Base-by-base conservation (phyloP, 805 yeast species). In the Candida boleticola region DNA sequence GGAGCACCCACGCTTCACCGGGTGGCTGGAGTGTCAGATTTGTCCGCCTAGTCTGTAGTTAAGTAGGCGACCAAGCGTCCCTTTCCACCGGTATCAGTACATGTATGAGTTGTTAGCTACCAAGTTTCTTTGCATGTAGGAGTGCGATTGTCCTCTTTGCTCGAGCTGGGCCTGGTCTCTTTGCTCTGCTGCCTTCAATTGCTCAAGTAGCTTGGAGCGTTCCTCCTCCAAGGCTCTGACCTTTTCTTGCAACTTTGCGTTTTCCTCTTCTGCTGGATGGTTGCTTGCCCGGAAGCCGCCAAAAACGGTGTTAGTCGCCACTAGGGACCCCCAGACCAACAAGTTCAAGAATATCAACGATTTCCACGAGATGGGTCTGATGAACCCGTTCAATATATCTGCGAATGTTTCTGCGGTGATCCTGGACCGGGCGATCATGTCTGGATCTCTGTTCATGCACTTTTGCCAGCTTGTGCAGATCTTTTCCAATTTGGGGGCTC, bases 381-480 rank as follows among this genome's bases (percentile, higher is more conserved):
- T 63, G 53, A 88, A 88, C 1, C 89, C 80, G 61, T 89, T 85
- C 35, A 89, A 67, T 5, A 87, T 85, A 47, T 85, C 92, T 1
- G 95, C 95, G 51, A 88, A 73, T 0, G 92, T 83, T 56, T 83
- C 89, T 0, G 95, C 95, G 36, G 89, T 81, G 42, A 89, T 74
- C 46, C 73, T 74, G 1, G 92, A 85, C 37, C 80, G 74, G 3
- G 87, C 90, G 10, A 82, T 73, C 59, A 41, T 64, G 51, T 76
- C 74, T 7, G 95, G 90, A 48, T 88, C 92, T 37, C 82, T 66
- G 51, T 82, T 79, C 89, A 88, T 87, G 60, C 99, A 93, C 43
- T 74, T 75, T 46, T 79, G 83, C 93, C 95, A 88, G 27, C 71
- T 72, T 27, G 74, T 68, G 61, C 99, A 92, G 11, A 77, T 66